phyloP scores from a whole-genome alignment of 2,329 filamentous ascomycete genomes.

The Colletotrichum sansevieriae region DNA sequence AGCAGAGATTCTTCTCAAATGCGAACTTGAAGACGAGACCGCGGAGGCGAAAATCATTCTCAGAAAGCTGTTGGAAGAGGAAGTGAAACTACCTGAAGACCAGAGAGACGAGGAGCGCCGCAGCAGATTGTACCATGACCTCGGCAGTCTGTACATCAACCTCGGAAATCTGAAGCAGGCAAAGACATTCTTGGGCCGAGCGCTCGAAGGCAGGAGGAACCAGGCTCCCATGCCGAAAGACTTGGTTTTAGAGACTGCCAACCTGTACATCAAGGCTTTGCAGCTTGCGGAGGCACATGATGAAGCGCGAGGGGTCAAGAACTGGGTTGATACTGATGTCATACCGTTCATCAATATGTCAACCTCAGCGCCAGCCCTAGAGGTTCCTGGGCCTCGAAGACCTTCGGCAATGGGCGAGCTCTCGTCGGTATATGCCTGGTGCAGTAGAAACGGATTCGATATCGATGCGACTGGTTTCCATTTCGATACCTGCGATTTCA shows the following conservation, averaged over 20 bases:
- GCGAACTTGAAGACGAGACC: slow-evolving; percentile 41
- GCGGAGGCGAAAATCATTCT: slow-evolving; percentile 44
- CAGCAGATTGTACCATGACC: slow-evolving; percentile 46
- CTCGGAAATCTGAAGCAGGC: slow-evolving; percentile 42
- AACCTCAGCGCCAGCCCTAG: slow-evolving; percentile 16
- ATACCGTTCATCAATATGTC: slow-evolving; percentile 14
- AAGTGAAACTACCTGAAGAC: slow-evolving; percentile 41
- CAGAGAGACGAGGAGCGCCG: slow-evolving; percentile 33
- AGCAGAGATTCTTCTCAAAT: slow-evolving; percentile 46
- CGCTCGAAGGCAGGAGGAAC: slow-evolving; percentile 44
- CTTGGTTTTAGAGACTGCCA: slow-evolving; percentile 45
- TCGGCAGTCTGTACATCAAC: slow-evolving; percentile 45
- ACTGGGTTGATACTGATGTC: slow-evolving; percentile 43
- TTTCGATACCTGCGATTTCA: slow-evolving; percentile 45
- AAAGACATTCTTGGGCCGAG: slow-evolving; percentile 43
- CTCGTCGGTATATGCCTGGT: slow-evolving; percentile 46
- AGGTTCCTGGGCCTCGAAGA: slow-evolving; percentile 5
- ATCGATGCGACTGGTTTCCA: slow-evolving; percentile 44
- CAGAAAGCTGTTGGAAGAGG: slow-evolving; percentile 42
- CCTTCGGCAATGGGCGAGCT: slow-evolving; percentile 33
- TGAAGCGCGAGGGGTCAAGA: slow-evolving; percentile 46
- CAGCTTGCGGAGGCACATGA: slow-evolving; percentile 45
- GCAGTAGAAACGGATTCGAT: slow-evolving; percentile 46
- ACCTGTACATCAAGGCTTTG: slow-evolving; percentile 45
- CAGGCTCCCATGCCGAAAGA: slow-evolving; percentile 37